Evolutionary conservation across 495 filamentous ascomycete genomes (phyloP).

Genomic region (Penicillium samsonianum): DNA sequence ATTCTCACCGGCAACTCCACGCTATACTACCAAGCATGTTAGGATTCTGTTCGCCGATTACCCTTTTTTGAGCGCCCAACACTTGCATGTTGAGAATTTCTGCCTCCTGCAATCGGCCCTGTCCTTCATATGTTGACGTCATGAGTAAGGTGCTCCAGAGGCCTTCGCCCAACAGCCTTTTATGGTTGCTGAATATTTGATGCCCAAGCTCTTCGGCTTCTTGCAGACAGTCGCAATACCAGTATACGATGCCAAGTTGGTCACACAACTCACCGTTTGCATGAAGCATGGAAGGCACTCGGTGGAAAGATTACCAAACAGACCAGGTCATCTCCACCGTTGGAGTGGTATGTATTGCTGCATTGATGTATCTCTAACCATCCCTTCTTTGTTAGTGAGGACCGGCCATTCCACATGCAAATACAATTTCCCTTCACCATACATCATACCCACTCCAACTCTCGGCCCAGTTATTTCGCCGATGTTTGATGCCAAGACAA

Average conservation of each 20-base stretch:
- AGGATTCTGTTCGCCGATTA: not conserved
- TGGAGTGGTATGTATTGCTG: not conserved
- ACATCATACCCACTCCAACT: not conserved
- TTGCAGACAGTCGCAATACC: not conserved
- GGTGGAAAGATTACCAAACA: not conserved
- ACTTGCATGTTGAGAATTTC: not conserved
- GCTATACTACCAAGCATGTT: not conserved
- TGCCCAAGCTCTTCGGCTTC: not conserved
- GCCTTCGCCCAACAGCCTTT: not conserved
- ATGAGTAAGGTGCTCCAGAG: not conserved
- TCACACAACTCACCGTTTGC: not conserved
- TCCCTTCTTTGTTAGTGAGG: not conserved
- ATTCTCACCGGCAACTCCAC: not conserved
- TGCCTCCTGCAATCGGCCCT: not conserved
- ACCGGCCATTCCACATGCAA: not conserved
- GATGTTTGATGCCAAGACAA: conserved; percentile 17
- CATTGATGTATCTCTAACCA: not conserved
- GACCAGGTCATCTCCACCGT: not conserved
- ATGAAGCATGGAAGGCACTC: not conserved
- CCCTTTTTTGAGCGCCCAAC: not conserved
- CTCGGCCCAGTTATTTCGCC: conserved; percentile 6
- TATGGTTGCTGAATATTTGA: not conserved
- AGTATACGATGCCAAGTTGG: not conserved
- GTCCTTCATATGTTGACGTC: not conserved
- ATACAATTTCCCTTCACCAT: too few species aligned